phyloP scores from a whole-genome alignment of 2,329 filamentous ascomycete genomes.

The Aspergillus aculeatus region DNA sequence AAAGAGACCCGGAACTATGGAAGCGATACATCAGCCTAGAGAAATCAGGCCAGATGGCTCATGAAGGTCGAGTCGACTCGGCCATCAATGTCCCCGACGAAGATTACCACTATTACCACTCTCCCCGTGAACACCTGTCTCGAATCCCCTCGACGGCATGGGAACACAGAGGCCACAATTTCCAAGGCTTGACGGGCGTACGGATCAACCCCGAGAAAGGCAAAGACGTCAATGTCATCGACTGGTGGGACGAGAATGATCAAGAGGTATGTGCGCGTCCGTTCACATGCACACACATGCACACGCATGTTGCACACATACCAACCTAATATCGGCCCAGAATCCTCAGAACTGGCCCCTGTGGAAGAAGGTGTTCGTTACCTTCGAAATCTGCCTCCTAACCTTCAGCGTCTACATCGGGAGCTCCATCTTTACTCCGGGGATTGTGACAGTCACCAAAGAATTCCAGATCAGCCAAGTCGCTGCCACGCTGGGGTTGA shows the following conservation, averaged over 20 bases:
- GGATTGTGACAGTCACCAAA: slow-evolving; percentile 38
- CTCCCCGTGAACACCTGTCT: slow-evolving; percentile 11
- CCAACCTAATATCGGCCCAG: slow-evolving; percentile 17
- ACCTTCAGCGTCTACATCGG: slow-evolving; percentile 53
- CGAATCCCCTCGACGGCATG: slow-evolving; percentile 14
- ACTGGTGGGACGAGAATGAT: slow-evolving; percentile 51
- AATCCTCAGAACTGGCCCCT: slow-evolving; percentile 50
- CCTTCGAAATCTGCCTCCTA: slow-evolving; percentile 49
- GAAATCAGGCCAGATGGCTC: slow-evolving; percentile 50
- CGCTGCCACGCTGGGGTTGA: slow-evolving; percentile 48
- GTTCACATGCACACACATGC: not conserved
- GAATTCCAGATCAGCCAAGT: slow-evolving; percentile 39
- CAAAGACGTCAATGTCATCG: slow-evolving; percentile 49
- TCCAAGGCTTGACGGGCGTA: slow-evolving; percentile 44
- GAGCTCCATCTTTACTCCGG: slow-evolving; percentile 50
- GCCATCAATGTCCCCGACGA: slow-evolving; percentile 40
- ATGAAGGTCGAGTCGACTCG: slow-evolving; percentile 28
- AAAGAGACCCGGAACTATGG: slow-evolving; percentile 52
- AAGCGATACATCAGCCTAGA: slow-evolving; percentile 50
- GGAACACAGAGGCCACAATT: slow-evolving; percentile 21
- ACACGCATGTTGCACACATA: not conserved
- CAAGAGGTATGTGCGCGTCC: slow-evolving; percentile 31
- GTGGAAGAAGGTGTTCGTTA: slow-evolving; percentile 46
- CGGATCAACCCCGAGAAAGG: slow-evolving; percentile 54
- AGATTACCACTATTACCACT: slow-evolving; percentile 28